Evolutionary conservation across 1,284 basidiomycete species (phyloP).

Genomic region (Leccinum solheimii): DNA sequence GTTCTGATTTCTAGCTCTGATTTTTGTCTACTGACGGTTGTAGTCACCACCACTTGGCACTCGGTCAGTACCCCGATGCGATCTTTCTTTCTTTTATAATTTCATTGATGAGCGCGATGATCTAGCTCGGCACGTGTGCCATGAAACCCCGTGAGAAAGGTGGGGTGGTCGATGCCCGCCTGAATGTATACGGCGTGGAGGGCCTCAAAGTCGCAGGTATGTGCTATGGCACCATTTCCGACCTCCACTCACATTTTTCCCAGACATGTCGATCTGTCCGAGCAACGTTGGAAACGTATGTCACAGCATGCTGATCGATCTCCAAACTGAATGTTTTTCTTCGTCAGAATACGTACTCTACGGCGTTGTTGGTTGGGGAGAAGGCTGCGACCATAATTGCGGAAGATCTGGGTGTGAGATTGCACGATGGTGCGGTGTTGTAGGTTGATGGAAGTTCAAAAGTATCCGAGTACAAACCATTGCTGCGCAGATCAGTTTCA

Average conservation of each 20-base stretch:
- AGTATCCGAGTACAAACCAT: no score
- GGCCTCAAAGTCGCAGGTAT: constrained; percentile 33
- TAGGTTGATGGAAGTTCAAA: background rate
- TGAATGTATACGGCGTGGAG: constrained; percentile 34
- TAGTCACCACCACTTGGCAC: constrained; percentile 55
- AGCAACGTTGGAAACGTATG: constrained; percentile 33
- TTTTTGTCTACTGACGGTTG: background rate
- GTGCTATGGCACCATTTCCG: background rate
- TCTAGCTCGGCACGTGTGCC: constrained; percentile 28
- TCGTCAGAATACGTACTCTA: constrained; percentile 33
- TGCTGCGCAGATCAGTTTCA: no score
- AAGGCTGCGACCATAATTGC: constrained; percentile 32
- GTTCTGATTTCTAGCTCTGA: background rate
- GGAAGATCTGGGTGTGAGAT: constrained; percentile 23
- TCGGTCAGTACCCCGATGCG: constrained; percentile 40
- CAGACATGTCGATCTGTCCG: constrained; percentile 36
- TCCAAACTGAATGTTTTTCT: background rate
- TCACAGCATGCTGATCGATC: background rate
- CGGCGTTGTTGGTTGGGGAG: constrained; percentile 33
- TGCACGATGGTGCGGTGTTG: background rate
- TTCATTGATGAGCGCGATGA: background rate
- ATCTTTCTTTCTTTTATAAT: background rate
- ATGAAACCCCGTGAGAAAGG: constrained; percentile 29
- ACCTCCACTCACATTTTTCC: no score
- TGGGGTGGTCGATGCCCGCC: constrained; percentile 31